These are phyloP conservation scores for Oemleria cerasiformis DNA, from an alignment of 306 rosid genomes.

Conservation along the genomic window DNA sequence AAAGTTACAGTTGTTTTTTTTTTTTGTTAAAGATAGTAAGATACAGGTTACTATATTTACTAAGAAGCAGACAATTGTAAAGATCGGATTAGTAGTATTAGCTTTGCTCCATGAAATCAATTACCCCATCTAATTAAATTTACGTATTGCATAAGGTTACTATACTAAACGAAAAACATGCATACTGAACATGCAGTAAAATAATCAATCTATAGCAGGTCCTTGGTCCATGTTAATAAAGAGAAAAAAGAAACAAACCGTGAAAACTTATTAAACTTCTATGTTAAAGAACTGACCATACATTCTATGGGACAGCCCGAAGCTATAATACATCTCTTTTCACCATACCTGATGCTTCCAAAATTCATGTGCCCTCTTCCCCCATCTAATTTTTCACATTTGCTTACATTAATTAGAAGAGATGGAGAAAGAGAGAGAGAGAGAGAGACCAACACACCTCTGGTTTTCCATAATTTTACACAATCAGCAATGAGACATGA, in stretches of 20 bases:
- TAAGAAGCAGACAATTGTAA: too few relatives aligned
- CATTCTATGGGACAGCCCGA: not conserved
- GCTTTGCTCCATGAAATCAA: too few relatives aligned
- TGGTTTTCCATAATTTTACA: not conserved
- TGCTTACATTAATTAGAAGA: not conserved
- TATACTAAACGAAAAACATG: not conserved
- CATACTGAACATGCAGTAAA: not conserved
- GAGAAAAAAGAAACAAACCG: not conserved
- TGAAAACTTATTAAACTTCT: not conserved
- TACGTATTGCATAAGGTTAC: not conserved
- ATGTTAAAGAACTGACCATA: not conserved
- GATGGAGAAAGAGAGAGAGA: not conserved
- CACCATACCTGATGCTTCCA: not conserved
- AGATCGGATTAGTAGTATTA: not conserved
- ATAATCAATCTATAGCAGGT: not conserved
- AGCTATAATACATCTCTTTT: not conserved
- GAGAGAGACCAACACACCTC: constrained; percentile 2
- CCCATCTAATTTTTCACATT: not conserved
- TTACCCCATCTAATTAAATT: too few relatives aligned
- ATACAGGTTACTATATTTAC: not conserved
- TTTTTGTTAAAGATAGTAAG: too few relatives aligned
- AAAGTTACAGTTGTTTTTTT: too few relatives aligned
- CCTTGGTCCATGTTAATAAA: not conserved
- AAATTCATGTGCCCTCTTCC: not conserved
- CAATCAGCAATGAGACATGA: not conserved